phyloP scores from a whole-genome alignment of 257 asterid species.

The Salvia miltiorrhiza region DNA sequence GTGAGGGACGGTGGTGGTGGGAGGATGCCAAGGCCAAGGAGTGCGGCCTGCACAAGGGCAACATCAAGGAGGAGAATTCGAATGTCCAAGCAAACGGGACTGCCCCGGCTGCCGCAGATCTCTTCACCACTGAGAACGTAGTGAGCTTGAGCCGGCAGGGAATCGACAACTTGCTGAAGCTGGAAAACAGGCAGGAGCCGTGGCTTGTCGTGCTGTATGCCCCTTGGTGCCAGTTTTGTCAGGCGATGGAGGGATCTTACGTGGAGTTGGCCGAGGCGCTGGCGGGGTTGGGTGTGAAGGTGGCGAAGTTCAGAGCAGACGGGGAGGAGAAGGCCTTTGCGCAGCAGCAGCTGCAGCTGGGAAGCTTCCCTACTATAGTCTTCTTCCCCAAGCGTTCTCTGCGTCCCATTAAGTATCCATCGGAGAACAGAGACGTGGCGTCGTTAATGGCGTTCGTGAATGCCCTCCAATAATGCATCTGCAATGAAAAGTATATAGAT shows the following conservation, averaged over 20 bases:
- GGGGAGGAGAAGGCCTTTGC: slow-evolving; percentile 83
- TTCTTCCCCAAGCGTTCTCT: slow-evolving; percentile 68
- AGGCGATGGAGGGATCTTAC: slow-evolving; percentile 75
- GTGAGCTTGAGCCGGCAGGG: slow-evolving; percentile 67
- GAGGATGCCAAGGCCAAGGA: slow-evolving; percentile 93
- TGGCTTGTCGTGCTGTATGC: slow-evolving; percentile 85
- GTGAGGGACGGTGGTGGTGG: slow-evolving; percentile 99
- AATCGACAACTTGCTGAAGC: slow-evolving; percentile 61
- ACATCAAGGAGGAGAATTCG: slow-evolving; percentile 53
- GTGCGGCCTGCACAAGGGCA: slow-evolving; percentile 88
- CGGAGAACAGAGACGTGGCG: slow-evolving; percentile 81
- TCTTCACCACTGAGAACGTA: slow-evolving; percentile 42
- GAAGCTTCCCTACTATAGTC: slow-evolving; percentile 75
- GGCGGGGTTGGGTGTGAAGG: slow-evolving; percentile 67
- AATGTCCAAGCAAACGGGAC: slow-evolving; percentile 43
- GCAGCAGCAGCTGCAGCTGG: slow-evolving; percentile 58
- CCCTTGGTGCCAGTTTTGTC: slow-evolving; percentile 91
- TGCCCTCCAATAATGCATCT: slow-evolving; percentile 35
- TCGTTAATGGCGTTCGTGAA: slow-evolving; percentile 72
- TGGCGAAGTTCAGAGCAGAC: slow-evolving; percentile 76
- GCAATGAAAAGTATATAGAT: not conserved
- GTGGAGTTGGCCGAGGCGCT: slow-evolving; percentile 64
- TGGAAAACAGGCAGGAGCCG: slow-evolving; percentile 61
- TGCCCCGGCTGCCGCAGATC: slow-evolving; percentile 39
- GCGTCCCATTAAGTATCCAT: slow-evolving; percentile 59